These are phyloP conservation scores for Carex myosuroides DNA, from an alignment of 176 grass and related monocot genomes.

Conservation along the genomic window DNA sequence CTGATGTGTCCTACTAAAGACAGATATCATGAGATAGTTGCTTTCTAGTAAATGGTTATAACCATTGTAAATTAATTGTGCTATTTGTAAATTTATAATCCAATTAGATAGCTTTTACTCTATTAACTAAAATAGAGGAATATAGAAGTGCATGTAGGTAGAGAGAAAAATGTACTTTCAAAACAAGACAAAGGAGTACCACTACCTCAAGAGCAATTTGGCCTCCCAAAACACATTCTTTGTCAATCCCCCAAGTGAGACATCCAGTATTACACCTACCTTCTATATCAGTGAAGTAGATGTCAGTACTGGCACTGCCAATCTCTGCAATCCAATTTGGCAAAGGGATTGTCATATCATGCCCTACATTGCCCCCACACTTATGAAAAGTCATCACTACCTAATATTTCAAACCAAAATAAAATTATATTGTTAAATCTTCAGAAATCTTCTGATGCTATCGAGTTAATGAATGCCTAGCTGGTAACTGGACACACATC, in stretches of 20 bases:
- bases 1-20: neutral
- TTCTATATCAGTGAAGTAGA: constrained; percentile 76
- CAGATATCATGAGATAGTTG: neutral
- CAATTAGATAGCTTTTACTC: neutral
- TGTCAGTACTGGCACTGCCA: constrained; percentile 70
- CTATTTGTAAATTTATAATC: neutral
- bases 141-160: neutral
- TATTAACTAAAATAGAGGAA: neutral
- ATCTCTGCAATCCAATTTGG: constrained; percentile 79
- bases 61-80: neutral
- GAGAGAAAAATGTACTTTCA: neutral
- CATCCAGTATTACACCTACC: constrained; percentile 60
- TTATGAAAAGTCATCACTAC: constrained; percentile 96
- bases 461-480: neutral
- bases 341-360: constrained; percentile 61
- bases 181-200: neutral
- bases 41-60: neutral
- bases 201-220: constrained; percentile 71
- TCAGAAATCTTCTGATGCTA: neutral
- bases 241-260: constrained; percentile 83
- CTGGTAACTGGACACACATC: neutral
- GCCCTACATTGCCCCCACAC: constrained; percentile 69
- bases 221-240: constrained; percentile 66
- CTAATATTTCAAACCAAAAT: constrained; percentile 21
- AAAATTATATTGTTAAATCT: neutral